Percentiles rank a stretch among this genome's conserved stretches.
These are phyloP conservation scores for Fusarium ambrosium DNA, from an alignment of 2,329 filamentous ascomycete species.

Conservation along the genomic window DNA sequence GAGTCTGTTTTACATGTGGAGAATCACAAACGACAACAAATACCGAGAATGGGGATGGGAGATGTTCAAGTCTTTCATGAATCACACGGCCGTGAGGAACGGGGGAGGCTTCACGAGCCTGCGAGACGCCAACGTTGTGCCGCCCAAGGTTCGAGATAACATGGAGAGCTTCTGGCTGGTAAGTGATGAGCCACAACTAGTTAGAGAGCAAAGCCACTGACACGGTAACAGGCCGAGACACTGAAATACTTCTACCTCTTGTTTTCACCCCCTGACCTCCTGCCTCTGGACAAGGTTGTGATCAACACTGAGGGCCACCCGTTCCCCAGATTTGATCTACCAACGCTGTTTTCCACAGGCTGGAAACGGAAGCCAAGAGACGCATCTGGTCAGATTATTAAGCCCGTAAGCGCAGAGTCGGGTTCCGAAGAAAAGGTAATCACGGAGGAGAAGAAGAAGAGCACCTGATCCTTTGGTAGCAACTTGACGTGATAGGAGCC, in stretches of 20 bases:
- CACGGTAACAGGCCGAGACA: conserved; percentile 81
- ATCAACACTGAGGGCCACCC: conserved; percentile 97
- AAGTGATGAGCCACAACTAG: conserved; percentile 52
- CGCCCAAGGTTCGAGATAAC: conserved; percentile 81
- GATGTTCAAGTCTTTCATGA: conserved; percentile 94
- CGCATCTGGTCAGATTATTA: conserved; percentile 56
- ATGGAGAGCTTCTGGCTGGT: conserved; percentile 99
- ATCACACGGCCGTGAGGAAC: conserved; percentile 84
- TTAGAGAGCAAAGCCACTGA: conserved; percentile 21
- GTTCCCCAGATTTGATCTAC: conserved; percentile 88
- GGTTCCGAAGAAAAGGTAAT: conserved; percentile 21
- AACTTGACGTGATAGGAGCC: conserved; percentile 10
- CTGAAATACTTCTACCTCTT: conserved; percentile 98
- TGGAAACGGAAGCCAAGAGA: conserved; percentile 80
- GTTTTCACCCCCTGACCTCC: conserved; percentile 85
- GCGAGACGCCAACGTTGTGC: conserved; percentile 78
- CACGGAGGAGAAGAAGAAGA: conserved; percentile 20
- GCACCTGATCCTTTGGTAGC: conserved; percentile 11
- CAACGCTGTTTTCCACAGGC: conserved; percentile 81
- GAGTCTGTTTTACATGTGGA: conserved; percentile 97
- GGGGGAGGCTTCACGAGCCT: conserved; percentile 87
- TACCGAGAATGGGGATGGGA: conserved; percentile 99
- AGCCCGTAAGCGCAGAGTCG: conserved; percentile 30
- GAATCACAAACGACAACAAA: conserved; percentile 89
- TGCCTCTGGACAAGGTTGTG: conserved; percentile 88